Conservation (phyloP, 73 alveolate genomes). For the Stentor roeselii region DNA sequence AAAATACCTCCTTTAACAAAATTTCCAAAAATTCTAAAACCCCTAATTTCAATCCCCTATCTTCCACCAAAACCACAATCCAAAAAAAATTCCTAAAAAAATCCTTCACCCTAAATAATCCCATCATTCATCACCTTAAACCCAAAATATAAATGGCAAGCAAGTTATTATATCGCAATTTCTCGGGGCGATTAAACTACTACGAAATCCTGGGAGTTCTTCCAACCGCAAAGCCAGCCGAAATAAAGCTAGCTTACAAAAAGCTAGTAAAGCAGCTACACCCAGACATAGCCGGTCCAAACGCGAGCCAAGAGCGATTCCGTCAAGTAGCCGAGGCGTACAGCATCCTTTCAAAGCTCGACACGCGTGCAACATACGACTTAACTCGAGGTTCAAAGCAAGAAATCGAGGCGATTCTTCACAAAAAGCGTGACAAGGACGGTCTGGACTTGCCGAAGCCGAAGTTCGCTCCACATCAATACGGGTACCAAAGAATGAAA, state of each 20-base stretch:
- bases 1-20: too few species aligned
- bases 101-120: background rate
- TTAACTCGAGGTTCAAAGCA: constrained; percentile 10
- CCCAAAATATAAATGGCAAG: background rate
- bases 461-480: constrained; percentile 12
- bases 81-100: too few species aligned
- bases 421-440: background rate
- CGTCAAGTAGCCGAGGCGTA: constrained; percentile 53
- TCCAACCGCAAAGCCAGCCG: constrained; percentile 44
- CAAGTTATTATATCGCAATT: background rate
- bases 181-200: constrained; percentile 25
- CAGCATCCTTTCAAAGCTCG: constrained; percentile 30
- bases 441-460: background rate
- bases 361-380: constrained; percentile 22
- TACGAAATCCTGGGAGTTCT: constrained; percentile 44
- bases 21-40: background rate
- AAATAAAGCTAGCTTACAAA: constrained; percentile 42
- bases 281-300: constrained; percentile 62
- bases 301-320: constrained; percentile 48
- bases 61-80: background rate
- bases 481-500: constrained; percentile 16
- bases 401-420: constrained; percentile 18
- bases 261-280: constrained; percentile 61
- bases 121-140: background rate
- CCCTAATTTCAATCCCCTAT: background rate